Percentiles rank a stretch among this genome's conserved stretches.
phyloP scores from a whole-genome alignment of 768 basidiomycete species.

The Phlebiopsis gigantea region DNA sequence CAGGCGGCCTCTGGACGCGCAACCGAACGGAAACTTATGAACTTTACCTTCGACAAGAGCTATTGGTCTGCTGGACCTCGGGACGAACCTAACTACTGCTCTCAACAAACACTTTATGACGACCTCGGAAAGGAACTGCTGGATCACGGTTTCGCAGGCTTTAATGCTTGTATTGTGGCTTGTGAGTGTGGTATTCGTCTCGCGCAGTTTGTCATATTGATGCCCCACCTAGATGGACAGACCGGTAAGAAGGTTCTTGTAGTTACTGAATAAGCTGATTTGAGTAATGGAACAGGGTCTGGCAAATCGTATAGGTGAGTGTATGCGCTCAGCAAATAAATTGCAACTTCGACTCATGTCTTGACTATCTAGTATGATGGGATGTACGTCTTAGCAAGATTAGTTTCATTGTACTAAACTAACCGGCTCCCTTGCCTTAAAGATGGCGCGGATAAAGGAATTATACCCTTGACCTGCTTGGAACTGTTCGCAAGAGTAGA shows the following conservation, averaged over 20 bases:
- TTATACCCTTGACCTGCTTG: constrained; percentile 92
- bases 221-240: constrained; percentile 54
- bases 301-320: constrained; percentile 89
- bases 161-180: constrained; percentile 98
- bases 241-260: constrained; percentile 56
- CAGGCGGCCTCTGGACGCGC: constrained; percentile 65
- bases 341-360: neutral
- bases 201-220: constrained; percentile 8
- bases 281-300: constrained; percentile 48
- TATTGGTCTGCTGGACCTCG: constrained; percentile 94
- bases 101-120: constrained; percentile 90
- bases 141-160: constrained; percentile 89
- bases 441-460: constrained; percentile 96
- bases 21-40: constrained; percentile 84
- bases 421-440: constrained; percentile 1
- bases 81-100: constrained; percentile 88
- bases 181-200: constrained; percentile 57
- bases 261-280: neutral
- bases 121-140: constrained; percentile 92
- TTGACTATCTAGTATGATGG: constrained; percentile 75
- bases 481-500: constrained; percentile 87
- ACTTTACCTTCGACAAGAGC: constrained; percentile 94
- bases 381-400: constrained; percentile 54
- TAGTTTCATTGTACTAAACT: neutral
- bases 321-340: neutral